Evolutionary conservation across 768 basidiomycete genomes (phyloP), one percentile per base, ranked within the genome.

Genomic region (Cyathus striatus): DNA sequence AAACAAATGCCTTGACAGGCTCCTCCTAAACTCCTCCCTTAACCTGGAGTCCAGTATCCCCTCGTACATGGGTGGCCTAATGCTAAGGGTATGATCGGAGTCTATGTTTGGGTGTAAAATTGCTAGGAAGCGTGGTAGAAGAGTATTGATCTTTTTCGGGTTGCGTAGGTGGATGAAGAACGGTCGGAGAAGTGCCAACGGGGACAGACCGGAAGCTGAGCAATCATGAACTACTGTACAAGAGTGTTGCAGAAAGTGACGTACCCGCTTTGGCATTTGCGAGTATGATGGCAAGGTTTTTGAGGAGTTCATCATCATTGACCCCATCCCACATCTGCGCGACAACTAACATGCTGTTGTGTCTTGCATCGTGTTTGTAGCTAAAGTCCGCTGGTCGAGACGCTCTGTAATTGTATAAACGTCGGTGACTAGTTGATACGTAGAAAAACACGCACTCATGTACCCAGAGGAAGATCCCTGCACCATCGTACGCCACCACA

Each of bases 291-390:
- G 10, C 9, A 13, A 36, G 18, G 20, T 36, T 18, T 10, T 36
- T 12, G 10, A 36, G 10, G 35, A 36, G 35, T 39, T 21, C 45
- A 45, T 64, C 47, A 51, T 64, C 62, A 48, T 64, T 54, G 37
- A 46, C 49, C 20, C 73, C 70, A 21, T 70, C 53, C 76, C 78
- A 79, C 42, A 86, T 52, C 38, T 69, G 68, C 6, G 82, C 71
- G n/a, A 79, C 70, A 21, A 86, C 60, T 17, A 88, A 63, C 32
- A 65, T 68, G 41, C 65, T 73, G 39, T 59, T 70, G 37, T 78
- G 79, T 55, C 77, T 76, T 4, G 87, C 82, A 55, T 89, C 84
- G 50, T 86, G 81, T 48, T 84, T 87, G 66, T 90, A 90, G 59
- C 81, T 86, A 54, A 89, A 87, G 60, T 90, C 86, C 0, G 76